A percentile compares a stretch with the other conserved stretches of the same genome.
Conservation (phyloP, 1,284 basidiomycete genomes). For the Coriolopsis trogii region DNA sequence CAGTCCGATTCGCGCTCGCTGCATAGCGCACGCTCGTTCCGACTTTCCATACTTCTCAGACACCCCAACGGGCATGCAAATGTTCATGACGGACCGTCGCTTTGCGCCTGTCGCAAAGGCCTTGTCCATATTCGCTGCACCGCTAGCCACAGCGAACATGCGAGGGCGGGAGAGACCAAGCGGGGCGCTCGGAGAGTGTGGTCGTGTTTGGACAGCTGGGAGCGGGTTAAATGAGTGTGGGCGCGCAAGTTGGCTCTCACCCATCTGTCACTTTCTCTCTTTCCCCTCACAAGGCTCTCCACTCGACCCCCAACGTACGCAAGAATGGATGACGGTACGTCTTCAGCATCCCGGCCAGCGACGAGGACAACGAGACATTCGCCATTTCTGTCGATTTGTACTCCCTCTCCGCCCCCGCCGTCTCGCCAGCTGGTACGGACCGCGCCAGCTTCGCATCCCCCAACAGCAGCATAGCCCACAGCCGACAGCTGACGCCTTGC, state of each 20-base stretch:
- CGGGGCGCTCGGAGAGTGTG: slow-evolving; percentile 28
- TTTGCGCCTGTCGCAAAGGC: too few species aligned
- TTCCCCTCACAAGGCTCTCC: slow-evolving; percentile 21
- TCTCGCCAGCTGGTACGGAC: slow-evolving; percentile 17
- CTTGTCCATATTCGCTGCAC: too few species aligned
- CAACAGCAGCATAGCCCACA: slow-evolving; percentile 26
- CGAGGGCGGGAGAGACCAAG: not conserved
- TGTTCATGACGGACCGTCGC: too few species aligned
- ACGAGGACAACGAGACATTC: slow-evolving; percentile 36
- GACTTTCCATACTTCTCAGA: too few species aligned
- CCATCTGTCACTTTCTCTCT: slow-evolving; percentile 13
- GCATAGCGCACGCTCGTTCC: not conserved
- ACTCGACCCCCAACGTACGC: slow-evolving; percentile 24
- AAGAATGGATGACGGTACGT: slow-evolving; percentile 84
- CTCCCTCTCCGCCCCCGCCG: slow-evolving; percentile 36
- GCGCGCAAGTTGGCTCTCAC: slow-evolving; percentile 15
- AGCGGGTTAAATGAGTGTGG: slow-evolving; percentile 17
- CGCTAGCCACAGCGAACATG: not conserved
- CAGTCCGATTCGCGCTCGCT: slow-evolving; percentile 28
- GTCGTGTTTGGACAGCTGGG: slow-evolving; percentile 31
- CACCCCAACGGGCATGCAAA: too few species aligned
- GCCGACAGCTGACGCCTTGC: slow-evolving; percentile 28
- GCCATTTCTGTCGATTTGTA: slow-evolving; percentile 36
- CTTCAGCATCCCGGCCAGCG: slow-evolving; percentile 65
- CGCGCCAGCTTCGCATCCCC: slow-evolving; percentile 17